These are phyloP conservation scores for Sclerotiophoma versabilis DNA, from an alignment of 2,329 filamentous ascomycete species.

Conservation along the genomic window DNA sequence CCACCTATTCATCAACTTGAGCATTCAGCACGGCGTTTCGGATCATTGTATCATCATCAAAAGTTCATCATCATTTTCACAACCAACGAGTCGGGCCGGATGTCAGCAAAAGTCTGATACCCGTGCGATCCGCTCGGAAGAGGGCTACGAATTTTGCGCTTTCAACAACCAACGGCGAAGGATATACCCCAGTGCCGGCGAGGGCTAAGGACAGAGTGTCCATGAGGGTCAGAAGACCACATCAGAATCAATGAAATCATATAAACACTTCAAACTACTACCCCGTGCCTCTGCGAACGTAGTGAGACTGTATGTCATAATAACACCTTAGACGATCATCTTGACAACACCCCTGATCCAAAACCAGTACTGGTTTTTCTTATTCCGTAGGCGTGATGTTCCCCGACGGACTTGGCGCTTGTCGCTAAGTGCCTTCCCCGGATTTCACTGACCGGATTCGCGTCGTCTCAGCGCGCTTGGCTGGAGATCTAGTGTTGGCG, in stretches of 20 bases:
- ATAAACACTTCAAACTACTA: neutral
- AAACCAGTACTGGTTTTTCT: neutral
- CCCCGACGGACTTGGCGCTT: conserved; percentile 16
- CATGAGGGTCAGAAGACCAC: conserved; percentile 15
- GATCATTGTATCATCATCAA: conserved; percentile 20
- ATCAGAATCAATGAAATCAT: conserved; percentile 13
- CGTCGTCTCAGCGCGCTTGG: conserved; percentile 3
- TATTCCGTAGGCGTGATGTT: conserved; percentile 9
- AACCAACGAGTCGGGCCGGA: conserved; percentile 40
- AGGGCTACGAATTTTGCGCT: conserved; percentile 34
- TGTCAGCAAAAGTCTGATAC: conserved; percentile 22
- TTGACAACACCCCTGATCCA: neutral
- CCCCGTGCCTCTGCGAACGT: neutral
- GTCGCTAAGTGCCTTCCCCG: conserved; percentile 9
- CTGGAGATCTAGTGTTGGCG: conserved; percentile 6
- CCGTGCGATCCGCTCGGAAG: conserved; percentile 28
- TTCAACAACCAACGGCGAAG: conserved; percentile 45
- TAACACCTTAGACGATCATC: neutral
- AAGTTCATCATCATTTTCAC: conserved; percentile 30
- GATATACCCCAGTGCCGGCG: conserved; percentile 46
- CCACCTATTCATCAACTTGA: conserved; percentile 5
- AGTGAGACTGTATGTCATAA: neutral
- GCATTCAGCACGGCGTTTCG: conserved; percentile 35
- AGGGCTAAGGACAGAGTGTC: conserved; percentile 33
- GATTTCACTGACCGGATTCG: conserved; percentile 16